Conservation (phyloP, 2,329 filamentous ascomycete genomes). For the Eutypella sp. region DNA sequence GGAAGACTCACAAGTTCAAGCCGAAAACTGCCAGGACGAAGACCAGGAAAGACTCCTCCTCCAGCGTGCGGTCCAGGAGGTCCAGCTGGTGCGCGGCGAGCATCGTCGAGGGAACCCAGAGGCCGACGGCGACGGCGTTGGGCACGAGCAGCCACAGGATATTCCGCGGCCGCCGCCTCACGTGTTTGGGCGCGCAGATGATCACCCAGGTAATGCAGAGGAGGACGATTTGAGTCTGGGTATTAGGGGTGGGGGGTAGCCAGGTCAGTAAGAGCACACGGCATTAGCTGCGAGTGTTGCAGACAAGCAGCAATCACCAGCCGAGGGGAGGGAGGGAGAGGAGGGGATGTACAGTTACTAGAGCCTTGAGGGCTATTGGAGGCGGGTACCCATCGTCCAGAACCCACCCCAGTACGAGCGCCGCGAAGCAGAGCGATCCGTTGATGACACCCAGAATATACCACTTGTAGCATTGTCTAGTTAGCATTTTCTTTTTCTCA, state of each 20-base stretch:
- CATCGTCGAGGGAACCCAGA: neutral
- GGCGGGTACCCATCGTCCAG: neutral
- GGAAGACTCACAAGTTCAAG: neutral
- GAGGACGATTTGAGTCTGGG: neutral
- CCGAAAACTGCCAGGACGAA: neutral
- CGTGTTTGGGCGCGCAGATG: neutral
- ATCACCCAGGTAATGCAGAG: neutral
- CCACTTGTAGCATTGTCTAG: too few species aligned
- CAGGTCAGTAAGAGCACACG: too few species aligned
- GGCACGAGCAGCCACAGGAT: neutral
- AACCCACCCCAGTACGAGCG: neutral
- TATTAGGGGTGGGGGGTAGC: neutral
- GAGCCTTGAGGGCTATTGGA: neutral
- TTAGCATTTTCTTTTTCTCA: too few species aligned
- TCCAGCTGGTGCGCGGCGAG: neutral
- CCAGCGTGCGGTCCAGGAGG: neutral
- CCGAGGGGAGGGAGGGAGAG: too few species aligned
- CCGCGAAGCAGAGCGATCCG: neutral
- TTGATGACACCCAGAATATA: neutral
- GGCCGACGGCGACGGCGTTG: conserved; percentile 14
- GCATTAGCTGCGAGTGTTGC: too few species aligned
- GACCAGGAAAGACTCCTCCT: neutral
- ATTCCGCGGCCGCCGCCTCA: neutral
- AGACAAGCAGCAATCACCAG: too few species aligned
- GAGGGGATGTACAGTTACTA: neutral